These are phyloP conservation scores for Monilinia aucupariae DNA, from an alignment of 2,329 filamentous ascomycete species.

Conservation along the genomic window DNA sequence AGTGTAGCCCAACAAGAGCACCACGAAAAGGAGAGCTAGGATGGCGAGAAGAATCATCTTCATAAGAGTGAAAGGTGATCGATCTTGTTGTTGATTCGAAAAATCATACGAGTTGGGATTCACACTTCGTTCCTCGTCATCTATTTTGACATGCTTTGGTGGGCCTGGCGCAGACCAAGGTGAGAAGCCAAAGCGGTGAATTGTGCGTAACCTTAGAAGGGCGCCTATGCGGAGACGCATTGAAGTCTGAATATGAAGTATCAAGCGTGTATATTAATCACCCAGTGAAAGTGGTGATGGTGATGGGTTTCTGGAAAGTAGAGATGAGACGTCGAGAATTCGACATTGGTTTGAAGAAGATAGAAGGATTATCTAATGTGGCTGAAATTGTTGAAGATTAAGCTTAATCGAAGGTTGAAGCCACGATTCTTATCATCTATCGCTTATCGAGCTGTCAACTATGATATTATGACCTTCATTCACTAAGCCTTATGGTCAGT, in stretches of 20 bases:
- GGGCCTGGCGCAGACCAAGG: constrained; percentile 5
- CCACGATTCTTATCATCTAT: no score
- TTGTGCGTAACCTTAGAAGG: constrained; percentile 1
- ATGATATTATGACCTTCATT: no score
- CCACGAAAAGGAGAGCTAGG: constrained; percentile 21
- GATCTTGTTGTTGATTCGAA: neutral
- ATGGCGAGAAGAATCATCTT: constrained; percentile 27
- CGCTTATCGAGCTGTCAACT: no score
- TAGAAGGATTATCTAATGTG: neutral
- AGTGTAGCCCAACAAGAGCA: constrained; percentile 51
- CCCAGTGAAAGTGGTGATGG: neutral
- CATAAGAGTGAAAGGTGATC: neutral
- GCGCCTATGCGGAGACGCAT: constrained; percentile 14
- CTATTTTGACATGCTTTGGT: constrained; percentile 33
- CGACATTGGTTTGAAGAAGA: neutral
- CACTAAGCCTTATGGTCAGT: no score
- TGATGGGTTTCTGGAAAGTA: neutral
- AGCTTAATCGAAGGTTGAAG: no score
- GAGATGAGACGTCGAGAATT: neutral
- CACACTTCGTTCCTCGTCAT: constrained; percentile 29
- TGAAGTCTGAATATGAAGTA: neutral
- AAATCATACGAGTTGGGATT: neutral
- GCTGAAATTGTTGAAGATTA: no score
- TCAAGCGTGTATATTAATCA: neutral
- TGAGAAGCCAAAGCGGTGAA: constrained; percentile 3